Conservation (phyloP, 805 yeast species). For the Zygosaccharomyces gambellarensis region DNA sequence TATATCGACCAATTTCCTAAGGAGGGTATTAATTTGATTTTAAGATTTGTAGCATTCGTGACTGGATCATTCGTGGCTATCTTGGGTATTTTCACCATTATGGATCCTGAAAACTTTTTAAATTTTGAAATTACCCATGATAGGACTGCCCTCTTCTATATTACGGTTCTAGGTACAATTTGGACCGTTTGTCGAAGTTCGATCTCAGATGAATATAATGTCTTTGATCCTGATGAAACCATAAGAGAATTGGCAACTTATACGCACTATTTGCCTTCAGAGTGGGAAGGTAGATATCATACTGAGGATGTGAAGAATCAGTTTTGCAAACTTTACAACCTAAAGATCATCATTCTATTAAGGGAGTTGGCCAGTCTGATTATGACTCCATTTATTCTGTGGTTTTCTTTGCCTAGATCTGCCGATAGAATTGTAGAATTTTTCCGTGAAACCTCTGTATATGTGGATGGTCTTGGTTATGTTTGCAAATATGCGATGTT, state of each 20-base stretch:
- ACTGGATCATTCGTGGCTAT: slow-evolving; percentile 89
- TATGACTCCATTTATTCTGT: slow-evolving; percentile 82
- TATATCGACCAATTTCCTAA: slow-evolving; percentile 92
- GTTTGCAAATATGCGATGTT: slow-evolving; percentile 94
- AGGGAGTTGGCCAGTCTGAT: slow-evolving; percentile 79
- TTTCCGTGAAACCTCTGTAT: slow-evolving; percentile 81
- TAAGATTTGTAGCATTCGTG: slow-evolving; percentile 64
- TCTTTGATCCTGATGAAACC: slow-evolving; percentile 93
- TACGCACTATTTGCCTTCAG: slow-evolving; percentile 84
- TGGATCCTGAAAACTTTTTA: slow-evolving; percentile 88
- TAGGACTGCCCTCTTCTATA: slow-evolving; percentile 77
- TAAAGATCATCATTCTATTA: slow-evolving; percentile 63
- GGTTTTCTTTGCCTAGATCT: slow-evolving; percentile 72
- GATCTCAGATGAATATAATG: slow-evolving; percentile 56
- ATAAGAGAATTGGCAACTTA: slow-evolving; percentile 71
- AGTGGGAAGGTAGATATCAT: slow-evolving; percentile 84
- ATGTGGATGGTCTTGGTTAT: slow-evolving; percentile 91
- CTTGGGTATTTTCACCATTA: slow-evolving; percentile 64
- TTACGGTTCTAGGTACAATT: slow-evolving; percentile 80
- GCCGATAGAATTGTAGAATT: slow-evolving; percentile 81
- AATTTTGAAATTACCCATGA: slow-evolving; percentile 84
- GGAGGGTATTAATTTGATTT: slow-evolving; percentile 52
- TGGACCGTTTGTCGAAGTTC: slow-evolving; percentile 79
- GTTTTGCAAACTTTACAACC: slow-evolving; percentile 71
- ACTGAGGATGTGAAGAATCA: slow-evolving; percentile 79